Conservation (phyloP, 164 flowering plant genomes). For the Cinnamomum micranthum region DNA sequence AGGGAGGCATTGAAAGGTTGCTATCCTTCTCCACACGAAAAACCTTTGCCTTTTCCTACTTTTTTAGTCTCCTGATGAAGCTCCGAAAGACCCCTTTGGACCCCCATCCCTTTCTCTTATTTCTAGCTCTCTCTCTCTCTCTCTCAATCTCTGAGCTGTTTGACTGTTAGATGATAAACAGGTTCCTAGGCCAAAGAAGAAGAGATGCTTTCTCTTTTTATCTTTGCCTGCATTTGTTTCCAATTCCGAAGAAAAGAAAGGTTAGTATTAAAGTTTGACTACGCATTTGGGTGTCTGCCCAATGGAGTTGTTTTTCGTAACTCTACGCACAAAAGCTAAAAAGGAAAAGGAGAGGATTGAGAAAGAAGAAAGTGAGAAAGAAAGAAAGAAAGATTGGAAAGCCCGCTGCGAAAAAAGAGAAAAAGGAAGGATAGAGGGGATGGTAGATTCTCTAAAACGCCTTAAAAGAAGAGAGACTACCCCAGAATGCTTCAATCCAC, state of each 20-base stretch:
- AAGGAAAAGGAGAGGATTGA: slow-evolving; percentile 5
- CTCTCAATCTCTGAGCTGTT: background rate
- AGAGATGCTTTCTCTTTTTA: background rate
- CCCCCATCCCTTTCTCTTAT: slow-evolving; percentile 10
- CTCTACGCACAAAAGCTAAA: background rate
- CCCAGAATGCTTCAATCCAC: background rate
- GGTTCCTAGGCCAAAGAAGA: background rate
- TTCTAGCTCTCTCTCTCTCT: slow-evolving; percentile 10
- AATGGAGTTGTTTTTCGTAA: background rate
- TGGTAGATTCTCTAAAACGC: background rate
- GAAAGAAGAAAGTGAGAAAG: background rate
- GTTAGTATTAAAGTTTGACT: slow-evolving; percentile 3
- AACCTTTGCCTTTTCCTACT: slow-evolving; percentile 63
- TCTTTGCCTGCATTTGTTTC: slow-evolving; percentile 2
- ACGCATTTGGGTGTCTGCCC: slow-evolving; percentile 3
- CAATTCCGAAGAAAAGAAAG: background rate
- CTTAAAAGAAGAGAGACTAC: background rate
- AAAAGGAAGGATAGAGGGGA: background rate
- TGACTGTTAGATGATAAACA: slow-evolving; percentile 20
- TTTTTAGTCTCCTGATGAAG: slow-evolving; percentile 42
- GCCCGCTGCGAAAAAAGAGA: background rate
- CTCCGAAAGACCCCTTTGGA: slow-evolving; percentile 33
- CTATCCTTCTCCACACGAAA: slow-evolving; percentile 31
- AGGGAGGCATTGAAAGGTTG: slow-evolving; percentile 38
- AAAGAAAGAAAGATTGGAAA: background rate